Base-by-base conservation (phyloP, 768 basidiomycete genomes). In the Botryobasidium botryosum region DNA sequence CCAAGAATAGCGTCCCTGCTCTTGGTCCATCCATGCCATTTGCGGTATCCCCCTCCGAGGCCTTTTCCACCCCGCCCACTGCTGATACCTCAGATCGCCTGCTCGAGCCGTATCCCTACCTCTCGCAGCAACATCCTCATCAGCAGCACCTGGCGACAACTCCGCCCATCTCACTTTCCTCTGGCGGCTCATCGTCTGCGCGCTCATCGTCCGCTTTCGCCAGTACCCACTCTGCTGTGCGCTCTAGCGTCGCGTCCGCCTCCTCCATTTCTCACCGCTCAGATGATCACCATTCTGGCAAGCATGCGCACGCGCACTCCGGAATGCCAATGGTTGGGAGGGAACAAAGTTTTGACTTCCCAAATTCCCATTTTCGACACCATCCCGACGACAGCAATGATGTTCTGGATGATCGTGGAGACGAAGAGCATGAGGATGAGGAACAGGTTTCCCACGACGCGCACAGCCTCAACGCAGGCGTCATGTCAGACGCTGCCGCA, bases 141-240 rank as follows among this genome's bases (percentile, higher is more conserved):
- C 72, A 67, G 41, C 62, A 61, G 52, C 64, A 65, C 44, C 63
- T 67, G n/a, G 61, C 64, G 48, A 62, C 61, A 29, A 64, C 62
- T 40, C 62, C 69, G 8, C 77, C 77, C 3, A 66, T 48, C 44
- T 48, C 75, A 13, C 72, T 81, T 44, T 82, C 79, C 2, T 79
- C 79, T 3, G 70, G 71, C 33, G 72, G 73, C 36, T 79, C 84
- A 0, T 77, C 79, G 21, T 74, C 77, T 26, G 67, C 70, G 1
- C 70, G 81, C 40, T 83, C 82, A 6, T 80, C 79, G 8, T 24
- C 29, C 3, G 79, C 81, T 4, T 83, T 83, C 56, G 79, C 79
- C 20, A 77, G 70, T 59, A 73, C 74, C 17, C 77, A 28, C n/a
- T 48, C 43, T 33, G 47, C 36, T 15, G 23, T 43, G 7, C 40